Evolutionary conservation across 371 early-diverging fungal genomes (phyloP), one percentile per base, ranked within the genome.

Genomic region (Umbelopsis sp.): DNA sequence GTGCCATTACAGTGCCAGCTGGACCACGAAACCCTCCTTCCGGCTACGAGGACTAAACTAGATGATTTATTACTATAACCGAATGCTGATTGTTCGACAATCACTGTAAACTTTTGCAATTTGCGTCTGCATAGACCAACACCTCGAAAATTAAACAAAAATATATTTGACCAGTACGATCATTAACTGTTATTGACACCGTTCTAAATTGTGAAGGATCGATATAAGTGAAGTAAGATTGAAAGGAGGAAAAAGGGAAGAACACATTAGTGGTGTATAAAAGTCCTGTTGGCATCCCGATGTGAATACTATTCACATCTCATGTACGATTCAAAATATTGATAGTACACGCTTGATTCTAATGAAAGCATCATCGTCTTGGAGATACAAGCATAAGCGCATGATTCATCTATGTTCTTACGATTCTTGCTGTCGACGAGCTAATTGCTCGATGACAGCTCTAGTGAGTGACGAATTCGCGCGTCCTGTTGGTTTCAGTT

Each of bases 361-460:
- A 41, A 41, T 41, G 10, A 7, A 2, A 41, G 41, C 12, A 41
- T 12, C 41, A 41, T 7, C 2, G 1, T 12, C 41, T 10, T 41
- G 41, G 41, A 10, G 7, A 41, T 41, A 12, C 12, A 41, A 10
- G 7, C 7, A 41, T 12, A 12, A 41, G 29, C 7, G 41, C 41
- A 41, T 41, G 7, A 2, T 20, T 1, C 18, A 48, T 16, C 16
- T 12, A 5, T 51, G 25, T 12, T 44, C 25, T 45, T 65, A 18
- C 4, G 50, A 51, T 51, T 65, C 50, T 16, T 44, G 9, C 32
- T 69, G 70, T 50, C 78, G 74, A 63, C 74, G 74, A 70, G 79
- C 75, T 12, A 84, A 50, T 63, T 84, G 84, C 51, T 84, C 80
- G 10, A 84, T 69, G 1, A 84, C 82, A 18, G 84, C 81, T 22